Evolutionary conservation across 305 asterid species (phyloP).

Genomic region (Solanum chacoense): DNA sequence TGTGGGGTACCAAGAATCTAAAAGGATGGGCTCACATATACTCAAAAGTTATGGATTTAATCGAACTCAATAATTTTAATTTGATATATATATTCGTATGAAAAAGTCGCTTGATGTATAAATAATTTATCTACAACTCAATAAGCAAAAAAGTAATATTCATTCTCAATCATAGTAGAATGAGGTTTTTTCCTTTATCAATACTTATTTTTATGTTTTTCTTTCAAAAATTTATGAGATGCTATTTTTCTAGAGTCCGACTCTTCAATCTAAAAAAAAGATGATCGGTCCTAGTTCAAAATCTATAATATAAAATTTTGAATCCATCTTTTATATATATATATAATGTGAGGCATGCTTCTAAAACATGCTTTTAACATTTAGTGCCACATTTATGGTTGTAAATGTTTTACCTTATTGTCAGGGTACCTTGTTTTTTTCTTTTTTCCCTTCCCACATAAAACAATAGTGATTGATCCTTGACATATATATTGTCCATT

Average conservation of each 20-base stretch:
- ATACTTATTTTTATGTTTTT: background rate
- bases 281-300: rapidly evolving
- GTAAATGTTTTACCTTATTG: background rate
- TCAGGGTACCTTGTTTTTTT: background rate
- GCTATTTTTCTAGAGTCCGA: background rate
- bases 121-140: background rate
- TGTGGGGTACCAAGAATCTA: conserved; percentile 9
- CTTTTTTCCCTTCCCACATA: background rate
- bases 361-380: background rate
- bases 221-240: background rate
- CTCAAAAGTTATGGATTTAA: rapidly evolving
- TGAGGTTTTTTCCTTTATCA: background rate
- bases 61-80: background rate
- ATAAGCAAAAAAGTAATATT: background rate
- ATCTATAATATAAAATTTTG: background rate
- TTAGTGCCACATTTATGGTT: background rate
- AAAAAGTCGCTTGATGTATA: background rate
- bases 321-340: background rate
- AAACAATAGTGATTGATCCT: background rate
- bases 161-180: background rate
- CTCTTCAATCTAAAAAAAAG: background rate
- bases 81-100: background rate
- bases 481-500: background rate
- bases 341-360: background rate
- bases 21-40: background rate